phyloP scores from a whole-genome alignment of 169 alveolate genomes.

The Eimeria tenella region DNA sequence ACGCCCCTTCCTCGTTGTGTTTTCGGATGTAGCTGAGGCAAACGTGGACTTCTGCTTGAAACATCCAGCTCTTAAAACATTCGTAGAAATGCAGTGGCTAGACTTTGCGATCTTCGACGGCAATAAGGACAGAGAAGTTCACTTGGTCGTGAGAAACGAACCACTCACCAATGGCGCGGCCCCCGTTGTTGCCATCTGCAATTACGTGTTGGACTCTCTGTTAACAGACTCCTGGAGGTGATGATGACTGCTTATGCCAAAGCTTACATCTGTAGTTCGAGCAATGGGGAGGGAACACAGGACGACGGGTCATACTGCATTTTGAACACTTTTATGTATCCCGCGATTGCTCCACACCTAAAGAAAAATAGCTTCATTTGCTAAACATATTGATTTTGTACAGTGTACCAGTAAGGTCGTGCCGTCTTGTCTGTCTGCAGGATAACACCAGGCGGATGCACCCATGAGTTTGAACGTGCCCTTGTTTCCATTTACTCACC shows the following conservation, averaged over 20 bases:
- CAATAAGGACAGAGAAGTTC: slow-evolving; percentile 83
- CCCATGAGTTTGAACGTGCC: slow-evolving; percentile 87
- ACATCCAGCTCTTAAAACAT: slow-evolving; percentile 82
- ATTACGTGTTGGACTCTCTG: slow-evolving; percentile 89
- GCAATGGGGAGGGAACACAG: too few relatives aligned
- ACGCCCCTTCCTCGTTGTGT: slow-evolving; percentile 88
- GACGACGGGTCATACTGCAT: too few relatives aligned
- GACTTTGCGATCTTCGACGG: slow-evolving; percentile 90
- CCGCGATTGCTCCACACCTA: too few relatives aligned
- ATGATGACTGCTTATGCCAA: neutral
- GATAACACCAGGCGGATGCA: slow-evolving; percentile 73
- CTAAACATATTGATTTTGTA: too few relatives aligned
- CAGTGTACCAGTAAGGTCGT: too few relatives aligned
- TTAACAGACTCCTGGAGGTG: slow-evolving; percentile 88
- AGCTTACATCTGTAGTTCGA: too few relatives aligned
- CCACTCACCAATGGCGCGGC: slow-evolving; percentile 81
- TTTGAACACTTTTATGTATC: too few relatives aligned
- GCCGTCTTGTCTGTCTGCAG: slow-evolving; percentile 25
- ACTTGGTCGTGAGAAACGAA: slow-evolving; percentile 80
- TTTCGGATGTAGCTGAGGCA: slow-evolving; percentile 88
- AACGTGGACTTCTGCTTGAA: slow-evolving; percentile 85
- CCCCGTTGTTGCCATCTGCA: slow-evolving; percentile 86
- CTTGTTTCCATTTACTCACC: slow-evolving; percentile 88
- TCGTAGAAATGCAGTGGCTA: slow-evolving; percentile 84
- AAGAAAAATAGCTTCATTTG: too few relatives aligned